Conservation (phyloP, 2,329 filamentous ascomycete species). For the Sclerotinia trifoliorum region DNA sequence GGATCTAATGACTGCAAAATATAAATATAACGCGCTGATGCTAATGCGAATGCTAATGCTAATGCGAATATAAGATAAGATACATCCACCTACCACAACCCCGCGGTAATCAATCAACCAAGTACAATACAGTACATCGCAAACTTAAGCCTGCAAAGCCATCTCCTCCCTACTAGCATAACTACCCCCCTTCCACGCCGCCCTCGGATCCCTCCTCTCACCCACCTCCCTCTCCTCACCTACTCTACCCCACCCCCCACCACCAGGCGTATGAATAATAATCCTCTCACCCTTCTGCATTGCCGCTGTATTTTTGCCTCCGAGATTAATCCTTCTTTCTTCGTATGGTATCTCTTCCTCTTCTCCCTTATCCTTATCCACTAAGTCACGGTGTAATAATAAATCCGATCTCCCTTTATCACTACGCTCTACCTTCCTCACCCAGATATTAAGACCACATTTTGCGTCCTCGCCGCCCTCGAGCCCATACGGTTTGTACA, state of each 20-base stretch:
- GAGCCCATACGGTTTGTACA: slow-evolving; percentile 78
- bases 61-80: no score
- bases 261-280: slow-evolving; percentile 74
- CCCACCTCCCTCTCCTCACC: slow-evolving; percentile 56
- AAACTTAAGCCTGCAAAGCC: slow-evolving; percentile 53
- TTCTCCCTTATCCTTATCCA: slow-evolving; percentile 8
- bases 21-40: neutral
- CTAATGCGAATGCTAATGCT: neutral
- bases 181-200: slow-evolving; percentile 59
- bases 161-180: slow-evolving; percentile 56
- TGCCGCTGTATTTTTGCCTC: slow-evolving; percentile 74
- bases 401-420: slow-evolving; percentile 49
- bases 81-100: no score
- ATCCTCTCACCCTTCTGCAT: slow-evolving; percentile 78
- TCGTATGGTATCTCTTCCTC: slow-evolving; percentile 47
- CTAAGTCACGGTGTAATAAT: slow-evolving; percentile 33
- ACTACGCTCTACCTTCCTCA: slow-evolving; percentile 64
- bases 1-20: neutral
- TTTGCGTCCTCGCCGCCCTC: slow-evolving; percentile 76
- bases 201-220: slow-evolving; percentile 55
- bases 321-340: slow-evolving; percentile 66
- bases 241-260: slow-evolving; percentile 69
- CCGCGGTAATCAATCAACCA: no score
- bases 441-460: slow-evolving; percentile 85
- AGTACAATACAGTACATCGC: no score